Evolutionary conservation across 2,329 filamentous ascomycete species (phyloP), one percentile per base, ranked within the genome.

Genomic region (Penicillium sp.): DNA sequence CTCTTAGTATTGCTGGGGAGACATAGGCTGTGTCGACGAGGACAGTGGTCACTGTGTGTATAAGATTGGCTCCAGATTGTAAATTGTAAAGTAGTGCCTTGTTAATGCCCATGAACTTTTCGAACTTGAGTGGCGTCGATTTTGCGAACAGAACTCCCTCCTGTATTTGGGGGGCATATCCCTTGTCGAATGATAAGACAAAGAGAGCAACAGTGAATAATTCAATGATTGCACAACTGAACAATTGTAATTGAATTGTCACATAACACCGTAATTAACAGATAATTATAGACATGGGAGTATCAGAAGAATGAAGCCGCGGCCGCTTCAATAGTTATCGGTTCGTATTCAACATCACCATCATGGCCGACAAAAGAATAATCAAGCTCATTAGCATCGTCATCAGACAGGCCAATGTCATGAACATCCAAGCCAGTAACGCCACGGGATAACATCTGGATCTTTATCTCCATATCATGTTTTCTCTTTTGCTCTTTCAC

Each of bases 1-100:
- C 54, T 31, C 46, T 65, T 44, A 60, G 49, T 25, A 34, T 64
- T 46, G 58, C 58, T 2, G 58, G 48, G 27, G 51, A 59, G 50
- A 58, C 42, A 27, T 42, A 29, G 10, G 18, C 9, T 39, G 27
- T 52, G n/a, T 47, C 18, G 21, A 32, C 18, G 41, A 23, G 18
- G 34, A 31, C 18, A 18, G 27, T 4, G 9, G 27, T 34, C 34
- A 52, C 27, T 25, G 6, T 15, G 35, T 40, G 16, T 39, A 48
- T 16, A 52, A 52, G 7, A 41, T 35, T 27, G 35, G 7, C 15
- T 15, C 27, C 12, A 39, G 42, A 13, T 10, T 32, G 46, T 48
- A 21, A 47, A 13, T 10, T 32, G 46, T 48, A 21, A 47, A 23
- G 3, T 16, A 21, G 16, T 15, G 6, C 10, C 15, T 27, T 15